A percentile compares a stretch with the other conserved stretches of the same genome.
Evolutionary conservation across 768 basidiomycete species (phyloP).

Genomic region (Mycena floridula): DNA sequence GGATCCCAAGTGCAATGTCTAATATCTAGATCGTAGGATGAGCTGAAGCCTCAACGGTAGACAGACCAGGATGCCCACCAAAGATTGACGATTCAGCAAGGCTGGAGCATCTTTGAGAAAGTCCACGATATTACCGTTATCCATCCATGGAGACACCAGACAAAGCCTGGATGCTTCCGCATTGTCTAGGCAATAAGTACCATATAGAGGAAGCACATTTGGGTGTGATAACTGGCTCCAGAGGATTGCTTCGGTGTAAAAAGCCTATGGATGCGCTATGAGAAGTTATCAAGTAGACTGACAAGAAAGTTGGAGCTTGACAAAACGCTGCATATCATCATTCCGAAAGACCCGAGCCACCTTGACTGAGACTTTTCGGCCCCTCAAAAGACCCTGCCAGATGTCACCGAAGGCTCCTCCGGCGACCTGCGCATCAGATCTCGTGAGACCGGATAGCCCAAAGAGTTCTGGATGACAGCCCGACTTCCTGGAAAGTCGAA

Average conservation of each 20-base stretch:
- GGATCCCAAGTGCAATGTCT: constrained; percentile 6
- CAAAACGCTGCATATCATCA: constrained; percentile 1
- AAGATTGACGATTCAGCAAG: neutral
- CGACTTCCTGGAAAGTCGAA: constrained; percentile 8
- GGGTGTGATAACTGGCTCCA: constrained; percentile 28
- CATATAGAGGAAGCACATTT: constrained; percentile 29
- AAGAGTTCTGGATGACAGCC: constrained; percentile 10
- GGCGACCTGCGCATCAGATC: constrained; percentile 4
- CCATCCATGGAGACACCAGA: constrained; percentile 16
- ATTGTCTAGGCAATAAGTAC: constrained; percentile 16
- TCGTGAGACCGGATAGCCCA: constrained; percentile 6
- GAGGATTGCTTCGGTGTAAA: constrained; percentile 24
- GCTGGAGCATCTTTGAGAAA: constrained; percentile 8
- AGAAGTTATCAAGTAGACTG: constrained; percentile 3
- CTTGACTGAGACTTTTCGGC: constrained; percentile 12
- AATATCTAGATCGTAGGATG: neutral
- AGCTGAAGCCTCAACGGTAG: constrained; percentile 3
- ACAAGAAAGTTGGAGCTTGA: constrained; percentile 2
- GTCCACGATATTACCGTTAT: constrained; percentile 11
- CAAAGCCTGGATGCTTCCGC: constrained; percentile 1
- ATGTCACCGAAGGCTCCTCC: constrained; percentile 13
- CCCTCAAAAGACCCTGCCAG: constrained; percentile 6
- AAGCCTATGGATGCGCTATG: constrained; percentile 7
- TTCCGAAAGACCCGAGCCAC: constrained; percentile 5
- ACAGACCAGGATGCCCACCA: neutral